Base-by-base conservation (phyloP, 768 basidiomycete species). In the Pleurotus djamor region DNA sequence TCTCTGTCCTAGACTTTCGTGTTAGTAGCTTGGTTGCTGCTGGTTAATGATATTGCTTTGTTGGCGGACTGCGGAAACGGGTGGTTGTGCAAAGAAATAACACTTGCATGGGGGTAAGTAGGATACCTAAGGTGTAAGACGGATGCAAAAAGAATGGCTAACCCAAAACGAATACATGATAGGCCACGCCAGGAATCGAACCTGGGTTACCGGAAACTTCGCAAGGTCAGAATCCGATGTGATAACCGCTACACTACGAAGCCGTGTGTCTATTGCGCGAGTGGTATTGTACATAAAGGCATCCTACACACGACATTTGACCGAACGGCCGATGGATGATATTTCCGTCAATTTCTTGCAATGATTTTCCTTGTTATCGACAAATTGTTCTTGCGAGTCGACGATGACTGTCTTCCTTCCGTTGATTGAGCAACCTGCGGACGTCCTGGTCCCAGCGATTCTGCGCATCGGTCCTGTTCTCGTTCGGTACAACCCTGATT, bases 391-490 rank as follows among this genome's bases (percentile, higher is more conserved):
- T 37, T 52, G 38, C 50, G 36, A 59, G 17, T 32, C 44, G 44
- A 21, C 16, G 36, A 61, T 61, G 60, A 49, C 60, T 37, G 57
- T 50, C 48, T 64, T 59, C 52, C 50, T 64, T 32, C 58, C 63
- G 32, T 44, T 64, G 44, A 37, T 64, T 32, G 52, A 61, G 28
- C 51, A 61, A 33, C 34, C 57, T 48, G 28, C 33, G 16, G 47
- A 55, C 21, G 60, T 55, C n/a, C 35, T 64, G 17, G 34, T 64
- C 13, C 43, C 38, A 34, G 49, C 60, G 13, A 45, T 64, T 8
- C 16, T 52, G 28, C 63, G 63, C 28, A 61, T 64, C 36, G 63
- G 63, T 28, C 60, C 63, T 12, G 59, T 64, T 14, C 52, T 61
- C 45, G 21, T 64, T 13, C 41, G 61, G 6, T 59, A 51, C 28